Conservation (phyloP, 2,329 filamentous ascomycete species). For the Phialocephala sp. region DNA sequence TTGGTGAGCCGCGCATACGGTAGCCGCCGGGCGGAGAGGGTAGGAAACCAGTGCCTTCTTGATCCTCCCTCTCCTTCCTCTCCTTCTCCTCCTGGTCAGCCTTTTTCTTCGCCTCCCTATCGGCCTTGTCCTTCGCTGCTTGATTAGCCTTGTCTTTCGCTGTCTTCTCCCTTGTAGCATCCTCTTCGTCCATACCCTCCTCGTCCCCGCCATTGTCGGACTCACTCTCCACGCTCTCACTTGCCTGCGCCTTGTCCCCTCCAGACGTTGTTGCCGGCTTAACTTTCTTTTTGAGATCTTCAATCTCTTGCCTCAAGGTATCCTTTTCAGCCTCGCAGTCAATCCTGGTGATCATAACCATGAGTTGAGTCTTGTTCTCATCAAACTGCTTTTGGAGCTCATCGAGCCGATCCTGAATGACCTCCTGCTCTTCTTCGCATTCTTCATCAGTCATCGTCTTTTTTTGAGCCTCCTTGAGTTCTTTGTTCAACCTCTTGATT, state of each 20-base stretch:
- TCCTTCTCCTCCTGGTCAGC: too few relatives aligned
- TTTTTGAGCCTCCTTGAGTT: not conserved
- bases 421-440: not conserved
- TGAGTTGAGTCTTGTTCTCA: not conserved
- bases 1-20: not conserved
- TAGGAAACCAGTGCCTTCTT: conserved; percentile 11
- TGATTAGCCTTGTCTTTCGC: too few relatives aligned
- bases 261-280: not conserved
- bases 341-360: not conserved
- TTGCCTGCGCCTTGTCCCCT: not conserved
- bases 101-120: not conserved
- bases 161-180: not conserved
- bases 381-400: not conserved
- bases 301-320: not conserved
- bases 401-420: not conserved
- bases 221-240: not conserved
- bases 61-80: too few relatives aligned
- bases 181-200: not conserved
- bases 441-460: not conserved
- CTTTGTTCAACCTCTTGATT: not conserved
- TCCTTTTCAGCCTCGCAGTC: not conserved
- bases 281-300: not conserved
- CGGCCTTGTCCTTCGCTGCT: too few relatives aligned
- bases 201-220: not conserved
- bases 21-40: conserved; percentile 10